Conservation (phyloP, 2,329 filamentous ascomycete species). For the Chalaropsis thielavioides region DNA sequence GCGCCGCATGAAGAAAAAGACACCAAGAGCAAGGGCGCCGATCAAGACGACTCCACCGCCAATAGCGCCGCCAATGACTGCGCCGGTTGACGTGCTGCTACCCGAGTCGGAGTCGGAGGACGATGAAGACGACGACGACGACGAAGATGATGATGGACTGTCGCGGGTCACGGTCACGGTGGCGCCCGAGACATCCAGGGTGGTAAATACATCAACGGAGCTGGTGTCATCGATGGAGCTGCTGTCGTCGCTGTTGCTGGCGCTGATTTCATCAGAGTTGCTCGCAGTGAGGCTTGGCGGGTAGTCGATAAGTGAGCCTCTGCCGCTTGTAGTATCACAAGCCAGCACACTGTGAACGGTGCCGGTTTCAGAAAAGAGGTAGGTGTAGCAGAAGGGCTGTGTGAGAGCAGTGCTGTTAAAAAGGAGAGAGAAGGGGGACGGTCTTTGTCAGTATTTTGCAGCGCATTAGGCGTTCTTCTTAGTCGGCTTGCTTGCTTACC, state of each 20-base stretch:
- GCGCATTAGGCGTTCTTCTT: too few species aligned
- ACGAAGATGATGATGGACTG: neutral
- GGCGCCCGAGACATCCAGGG: neutral
- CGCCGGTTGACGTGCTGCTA: slow-evolving; percentile 25
- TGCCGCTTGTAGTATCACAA: slow-evolving; percentile 22
- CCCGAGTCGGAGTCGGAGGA: slow-evolving; percentile 10
- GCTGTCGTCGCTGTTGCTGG: neutral
- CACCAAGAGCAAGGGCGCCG: slow-evolving; percentile 27
- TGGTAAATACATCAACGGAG: slow-evolving; percentile 14
- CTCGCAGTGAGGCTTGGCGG: slow-evolving; percentile 20
- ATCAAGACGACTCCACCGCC: slow-evolving; percentile 28
- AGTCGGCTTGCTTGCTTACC: slow-evolving; percentile 20
- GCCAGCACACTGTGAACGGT: slow-evolving; percentile 19
- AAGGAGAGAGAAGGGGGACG: neutral
- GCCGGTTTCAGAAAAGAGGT: slow-evolving; percentile 21
- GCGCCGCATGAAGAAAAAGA: slow-evolving; percentile 30
- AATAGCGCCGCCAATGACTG: slow-evolving; percentile 25
- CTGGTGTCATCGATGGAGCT: slow-evolving; percentile 12
- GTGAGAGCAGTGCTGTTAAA: slow-evolving; percentile 17
- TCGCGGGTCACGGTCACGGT: neutral
- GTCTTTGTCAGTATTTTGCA: slow-evolving; percentile 12
- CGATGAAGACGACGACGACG: neutral
- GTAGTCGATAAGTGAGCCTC: slow-evolving; percentile 23
- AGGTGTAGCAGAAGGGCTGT: slow-evolving; percentile 23
- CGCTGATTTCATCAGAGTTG: slow-evolving; percentile 15